Percentiles rank a stretch among this genome's conserved stretches.
phyloP scores from a whole-genome alignment of 176 grass and related monocot species.

The Chloris gayana region DNA sequence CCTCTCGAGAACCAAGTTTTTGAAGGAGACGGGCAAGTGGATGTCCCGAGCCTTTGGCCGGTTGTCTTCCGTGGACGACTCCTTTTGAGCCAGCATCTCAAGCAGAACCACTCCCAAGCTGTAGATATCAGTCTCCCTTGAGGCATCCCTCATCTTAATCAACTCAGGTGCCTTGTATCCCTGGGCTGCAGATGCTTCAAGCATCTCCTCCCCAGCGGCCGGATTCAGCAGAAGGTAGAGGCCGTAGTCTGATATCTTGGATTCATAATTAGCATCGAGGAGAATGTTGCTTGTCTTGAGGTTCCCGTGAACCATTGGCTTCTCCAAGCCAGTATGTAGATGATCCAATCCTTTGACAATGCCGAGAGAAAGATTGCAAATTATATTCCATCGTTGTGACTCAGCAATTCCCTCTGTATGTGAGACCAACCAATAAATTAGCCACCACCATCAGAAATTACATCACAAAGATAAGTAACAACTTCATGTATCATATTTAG shows the following conservation, averaged over 20 bases:
- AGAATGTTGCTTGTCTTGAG: conserved; percentile 88
- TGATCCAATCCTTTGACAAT: conserved; percentile 83
- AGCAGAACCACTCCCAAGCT: conserved; percentile 79
- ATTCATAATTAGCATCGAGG: conserved; percentile 63
- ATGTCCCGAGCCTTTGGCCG: conserved; percentile 57
- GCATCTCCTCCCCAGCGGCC: conserved; percentile 67
- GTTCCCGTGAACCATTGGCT: conserved; percentile 79
- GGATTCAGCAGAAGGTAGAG: conserved; percentile 74
- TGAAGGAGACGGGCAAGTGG: conserved; percentile 58
- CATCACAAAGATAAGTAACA: neutral
- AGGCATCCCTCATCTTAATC: conserved; percentile 75
- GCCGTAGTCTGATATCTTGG: conserved; percentile 67
- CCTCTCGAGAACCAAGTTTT: conserved; percentile 69
- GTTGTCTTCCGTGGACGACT: conserved; percentile 1
- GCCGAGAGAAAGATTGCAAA: conserved; percentile 69
- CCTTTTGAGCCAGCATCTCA: conserved; percentile 82
- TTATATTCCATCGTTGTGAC: conserved; percentile 78
- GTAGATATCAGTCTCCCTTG: conserved; percentile 73
- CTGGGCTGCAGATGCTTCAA: conserved; percentile 59
- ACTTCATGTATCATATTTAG: neutral
- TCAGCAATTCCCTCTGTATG: conserved; percentile 74
- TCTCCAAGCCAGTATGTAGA: conserved; percentile 71
- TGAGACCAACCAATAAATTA: conserved; percentile 31
- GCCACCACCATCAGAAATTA: neutral
- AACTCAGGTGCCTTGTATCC: conserved; percentile 93